Evolutionary conservation across 257 asterid species (phyloP), one percentile per base, ranked within the genome.

Genomic region (Lycium ferocissimum): DNA sequence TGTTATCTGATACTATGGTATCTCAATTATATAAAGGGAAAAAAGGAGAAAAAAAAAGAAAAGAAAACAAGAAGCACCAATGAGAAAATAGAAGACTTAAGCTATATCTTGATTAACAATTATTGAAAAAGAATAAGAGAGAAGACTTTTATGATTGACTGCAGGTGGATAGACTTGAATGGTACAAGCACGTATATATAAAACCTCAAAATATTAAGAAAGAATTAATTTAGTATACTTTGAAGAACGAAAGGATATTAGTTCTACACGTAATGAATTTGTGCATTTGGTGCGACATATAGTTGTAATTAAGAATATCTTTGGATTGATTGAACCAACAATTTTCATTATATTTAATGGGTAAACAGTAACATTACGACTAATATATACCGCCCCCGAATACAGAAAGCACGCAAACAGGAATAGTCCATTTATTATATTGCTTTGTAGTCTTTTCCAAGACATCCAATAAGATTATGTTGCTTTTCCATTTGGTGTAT

Each of bases 101-200:
- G 12, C 9, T 43, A 43, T 38, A 11, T 49, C 5, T 47, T 73
- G 6, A 47, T 47, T 47, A 20, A 73, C 49, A 22, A 75, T 49
- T 13, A 49, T 75, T 1, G 11, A 2, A 66, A 51, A 49, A 76
- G 2, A 76, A 43, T 73, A 20, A 73, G 17, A 14, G 26, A 76
- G 38, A 13, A 51, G 63, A 76, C 63, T 76, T 76, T 76, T 76
- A 76, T 76, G 63, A 76, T 76, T 76, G 62, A 47, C 82, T 13
- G 9, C 63, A 20, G 10, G 9, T 51, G 20, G 63, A 76, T 76
- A 26, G 14, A 51, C 8, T 75, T 22, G 58, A 75, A 20, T 76
- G 47, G 26, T 26, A 76, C 63, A 14, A 51, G 63, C 63, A 51
- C 63, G 82, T 76, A 76, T 51, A 51, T 26, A 49, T 76, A 51